Evolutionary conservation across 176 grass and related monocot species (phyloP), one percentile per base, ranked within the genome.

Genomic region (Ananas comosus): DNA sequence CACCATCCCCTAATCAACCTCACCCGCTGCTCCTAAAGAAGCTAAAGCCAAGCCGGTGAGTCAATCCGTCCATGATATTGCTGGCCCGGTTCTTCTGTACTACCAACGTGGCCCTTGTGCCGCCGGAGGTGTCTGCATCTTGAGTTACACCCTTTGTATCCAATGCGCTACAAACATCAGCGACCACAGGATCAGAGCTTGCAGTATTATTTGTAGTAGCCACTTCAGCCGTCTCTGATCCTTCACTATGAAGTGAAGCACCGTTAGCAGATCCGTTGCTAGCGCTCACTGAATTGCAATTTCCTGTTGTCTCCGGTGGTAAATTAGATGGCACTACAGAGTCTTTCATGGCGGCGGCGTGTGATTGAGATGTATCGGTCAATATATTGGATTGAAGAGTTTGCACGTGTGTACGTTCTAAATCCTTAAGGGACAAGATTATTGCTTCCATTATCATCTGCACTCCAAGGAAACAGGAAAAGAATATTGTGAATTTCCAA

Each of bases 361-460:
- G 63, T 76, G 76, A 73, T 71, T 80, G 74, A 42, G 72, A 68
- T 64, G 78, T 71, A 71, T 68, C 78, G 65, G 77, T 64, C 51
- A 69, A 78, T 71, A 57, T 28, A 76, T 52, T 68, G 49, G 80
- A 23, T 50, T 92, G 54, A 17, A 10, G 50, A 61, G 64, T 64
- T 88, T 88, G 79, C 67, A 80, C 65, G 28, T 79, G 82, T 56
- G 83, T 85, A 58, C 78, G 66, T 13, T 99, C 83, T 22, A 84
- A 33, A 66, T 99, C 94, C 80, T 88, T 99, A 7, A 99, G 73
- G 13, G 94, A 99, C 79, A 89, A 89, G 9, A 99, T 71, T 63
- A 99, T 91, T 64, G 94, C 94, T 76, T 71, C 89, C 89, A 88
- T 99, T 50, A 99, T 72, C 94, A 99, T 99, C 94, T 99, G 87